Percentiles rank a stretch among this genome's conserved stretches.
Conservation (phyloP, 1,139 yeast genomes). For the Pneumocystis carinii region DNA sequence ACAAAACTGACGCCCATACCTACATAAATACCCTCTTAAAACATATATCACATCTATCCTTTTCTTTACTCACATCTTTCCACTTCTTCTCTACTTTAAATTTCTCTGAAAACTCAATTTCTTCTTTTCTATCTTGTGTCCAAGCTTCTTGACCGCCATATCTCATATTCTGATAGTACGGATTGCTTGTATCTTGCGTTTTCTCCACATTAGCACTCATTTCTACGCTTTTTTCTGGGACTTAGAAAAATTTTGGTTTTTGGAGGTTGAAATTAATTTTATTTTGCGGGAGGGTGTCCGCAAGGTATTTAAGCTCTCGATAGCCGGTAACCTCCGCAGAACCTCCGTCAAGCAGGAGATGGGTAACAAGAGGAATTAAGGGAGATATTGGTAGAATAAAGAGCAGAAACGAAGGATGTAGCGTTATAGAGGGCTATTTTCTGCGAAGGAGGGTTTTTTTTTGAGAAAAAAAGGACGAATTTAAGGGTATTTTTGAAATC, state of each 20-base stretch:
- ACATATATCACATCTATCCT: neutral
- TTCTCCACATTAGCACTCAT: neutral
- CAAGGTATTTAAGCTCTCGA: no score
- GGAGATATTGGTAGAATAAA: no score
- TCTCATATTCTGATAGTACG: neutral
- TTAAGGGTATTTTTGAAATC: neutral
- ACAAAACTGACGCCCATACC: conserved; percentile 53
- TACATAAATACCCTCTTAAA: neutral
- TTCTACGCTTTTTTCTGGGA: neutral
- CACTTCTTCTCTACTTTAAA: neutral
- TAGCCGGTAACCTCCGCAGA: no score
- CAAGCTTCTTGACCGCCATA: neutral
- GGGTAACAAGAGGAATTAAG: no score
- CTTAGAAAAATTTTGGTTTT: neutral
- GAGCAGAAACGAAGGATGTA: neutral
- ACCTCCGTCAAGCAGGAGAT: no score
- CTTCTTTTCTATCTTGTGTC: neutral
- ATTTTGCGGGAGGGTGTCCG: no score
- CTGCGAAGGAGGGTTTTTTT: neutral
- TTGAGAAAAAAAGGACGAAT: neutral
- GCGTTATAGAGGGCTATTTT: neutral
- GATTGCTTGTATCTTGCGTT: neutral
- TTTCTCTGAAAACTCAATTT: neutral
- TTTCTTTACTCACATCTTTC: neutral
- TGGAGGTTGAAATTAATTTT: neutral